Evolutionary conservation across 805 yeast genomes (phyloP).

Genomic region (Candida chauliodis): DNA sequence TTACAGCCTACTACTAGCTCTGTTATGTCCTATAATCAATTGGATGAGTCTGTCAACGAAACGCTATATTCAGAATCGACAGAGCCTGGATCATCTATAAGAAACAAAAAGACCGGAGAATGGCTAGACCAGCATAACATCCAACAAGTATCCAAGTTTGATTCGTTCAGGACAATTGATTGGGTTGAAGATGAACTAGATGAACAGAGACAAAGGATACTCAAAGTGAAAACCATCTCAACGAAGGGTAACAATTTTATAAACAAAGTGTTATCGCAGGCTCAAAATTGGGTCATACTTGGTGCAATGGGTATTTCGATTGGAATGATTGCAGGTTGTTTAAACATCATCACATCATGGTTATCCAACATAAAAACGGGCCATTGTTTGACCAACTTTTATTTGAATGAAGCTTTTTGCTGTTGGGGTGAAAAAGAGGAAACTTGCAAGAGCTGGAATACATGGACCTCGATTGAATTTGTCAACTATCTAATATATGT

Average conservation of each 20-base stretch:
- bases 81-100: neutral
- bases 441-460: slow-evolving; percentile 65
- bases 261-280: slow-evolving; percentile 28
- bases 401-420: slow-evolving; percentile 73
- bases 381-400: slow-evolving; percentile 65
- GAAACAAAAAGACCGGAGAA: slow-evolving; percentile 29
- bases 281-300: slow-evolving; percentile 69
- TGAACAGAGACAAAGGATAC: slow-evolving; percentile 37
- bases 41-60: slow-evolving; percentile 1
- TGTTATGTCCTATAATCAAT: neutral
- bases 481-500: slow-evolving; percentile 59
- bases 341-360: slow-evolving; percentile 83
- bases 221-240: slow-evolving; percentile 15
- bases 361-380: slow-evolving; percentile 78
- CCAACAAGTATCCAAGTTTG: slow-evolving; percentile 47
- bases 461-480: slow-evolving; percentile 50
- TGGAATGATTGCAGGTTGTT: slow-evolving; percentile 78
- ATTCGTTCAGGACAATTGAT: slow-evolving; percentile 63
- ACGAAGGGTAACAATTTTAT: slow-evolving; percentile 11
- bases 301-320: slow-evolving; percentile 71
- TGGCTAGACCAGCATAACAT: slow-evolving; percentile 37
- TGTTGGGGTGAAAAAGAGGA: slow-evolving; percentile 58
- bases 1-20: too few species aligned
- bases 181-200: slow-evolving; percentile 62
- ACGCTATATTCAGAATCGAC: neutral